phyloP scores from a whole-genome alignment of 192 early-diverging fungal genomes.

The Coemansia sp. region DNA sequence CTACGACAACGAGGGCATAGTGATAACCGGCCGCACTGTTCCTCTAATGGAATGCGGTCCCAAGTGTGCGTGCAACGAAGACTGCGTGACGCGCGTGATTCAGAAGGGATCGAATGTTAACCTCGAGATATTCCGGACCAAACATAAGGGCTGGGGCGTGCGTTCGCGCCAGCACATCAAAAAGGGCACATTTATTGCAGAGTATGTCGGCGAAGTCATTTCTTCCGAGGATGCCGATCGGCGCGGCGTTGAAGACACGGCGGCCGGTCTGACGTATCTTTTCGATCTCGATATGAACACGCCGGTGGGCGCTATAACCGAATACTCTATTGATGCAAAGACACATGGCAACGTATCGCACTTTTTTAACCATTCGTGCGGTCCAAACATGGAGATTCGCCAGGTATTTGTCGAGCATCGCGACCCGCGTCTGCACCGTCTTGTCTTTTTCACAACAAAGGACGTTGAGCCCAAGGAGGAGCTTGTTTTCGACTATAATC shows the following conservation, averaged over 20 bases:
- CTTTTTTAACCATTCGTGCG: constrained; percentile 98
- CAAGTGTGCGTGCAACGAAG: constrained; percentile 29
- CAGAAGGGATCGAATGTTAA: constrained; percentile 32
- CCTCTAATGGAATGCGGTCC: constrained; percentile 45
- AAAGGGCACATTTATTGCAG: constrained; percentile 82
- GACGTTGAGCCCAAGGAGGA: constrained; percentile 76
- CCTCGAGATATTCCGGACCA: constrained; percentile 43
- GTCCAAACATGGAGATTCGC: constrained; percentile 72
- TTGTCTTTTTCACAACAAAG: constrained; percentile 89
- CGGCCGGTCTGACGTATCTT: constrained; percentile 43
- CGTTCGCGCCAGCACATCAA: constrained; percentile 15
- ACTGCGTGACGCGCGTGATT: constrained; percentile 44
- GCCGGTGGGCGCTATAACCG: constrained; percentile 89
- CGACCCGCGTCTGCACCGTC: constrained; percentile 70
- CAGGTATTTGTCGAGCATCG: constrained; percentile 72
- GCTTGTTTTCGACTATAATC: constrained; percentile 96
- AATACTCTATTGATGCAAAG: constrained; percentile 91
- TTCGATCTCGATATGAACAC: constrained; percentile 78
- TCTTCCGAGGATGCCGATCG: constrained; percentile 73
- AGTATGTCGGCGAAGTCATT: constrained; percentile 97
- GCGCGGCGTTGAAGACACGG: constrained; percentile 42
- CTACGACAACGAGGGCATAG: constrained; percentile 37
- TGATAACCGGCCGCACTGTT: constrained; percentile 2
- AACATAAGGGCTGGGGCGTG: constrained; percentile 51
- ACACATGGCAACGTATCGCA: constrained; percentile 87